Evolutionary conservation across 1,139 yeast species (phyloP), one percentile per base, ranked within the genome.

Genomic region (Hemisphaericaspora lyxosophila): DNA sequence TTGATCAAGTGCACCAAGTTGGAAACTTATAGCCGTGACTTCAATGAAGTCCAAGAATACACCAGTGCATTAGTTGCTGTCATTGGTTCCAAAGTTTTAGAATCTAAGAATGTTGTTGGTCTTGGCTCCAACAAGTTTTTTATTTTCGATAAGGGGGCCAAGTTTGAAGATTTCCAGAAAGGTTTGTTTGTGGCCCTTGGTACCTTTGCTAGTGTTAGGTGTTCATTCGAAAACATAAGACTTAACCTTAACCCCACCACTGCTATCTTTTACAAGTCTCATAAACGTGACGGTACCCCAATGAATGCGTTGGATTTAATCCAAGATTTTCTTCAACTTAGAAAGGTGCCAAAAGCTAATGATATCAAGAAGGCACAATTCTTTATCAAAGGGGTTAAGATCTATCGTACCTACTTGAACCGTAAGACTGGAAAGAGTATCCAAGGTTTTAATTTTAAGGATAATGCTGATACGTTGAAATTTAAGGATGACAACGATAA

Each of bases 241-340:
- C 12, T 45, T 9, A 45, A 45, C 32, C 24, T 45, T 17, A 45
- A 45, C 26, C 46, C 47, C 3, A 45, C 48, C 4, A 42, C 48
- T 7, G 48, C 40, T 5, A 38, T 45, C 13, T 45, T 45, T 33
- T 45, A 44, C 26, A 45, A 45, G 30, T 33, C 44, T 12, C n/a
- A 15, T n/a, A 41, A 40, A 23, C 35, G 33, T 11, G 36, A 45
- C 31, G 47, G 48, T 14, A 25, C 41, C 12, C 43, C 45, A 23
- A 45, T 45, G 48, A 42, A 26, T 36, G 48, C 41, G 2, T 22
- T 45, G 34, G 48, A 45, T 19, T 42, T 43, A 25, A 31, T 44
- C 19, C 42, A 42, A 32, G 41, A 40, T 17, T 44, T 38, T 36
- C 35, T 39, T 7, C 34, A 35, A 14, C 13, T 40, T 13, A 27